A percentile compares a stretch with the other conserved stretches of the same genome.
Evolutionary conservation across 345 rosid genomes (phyloP).

Genomic region (Toxicodendron radicans): DNA sequence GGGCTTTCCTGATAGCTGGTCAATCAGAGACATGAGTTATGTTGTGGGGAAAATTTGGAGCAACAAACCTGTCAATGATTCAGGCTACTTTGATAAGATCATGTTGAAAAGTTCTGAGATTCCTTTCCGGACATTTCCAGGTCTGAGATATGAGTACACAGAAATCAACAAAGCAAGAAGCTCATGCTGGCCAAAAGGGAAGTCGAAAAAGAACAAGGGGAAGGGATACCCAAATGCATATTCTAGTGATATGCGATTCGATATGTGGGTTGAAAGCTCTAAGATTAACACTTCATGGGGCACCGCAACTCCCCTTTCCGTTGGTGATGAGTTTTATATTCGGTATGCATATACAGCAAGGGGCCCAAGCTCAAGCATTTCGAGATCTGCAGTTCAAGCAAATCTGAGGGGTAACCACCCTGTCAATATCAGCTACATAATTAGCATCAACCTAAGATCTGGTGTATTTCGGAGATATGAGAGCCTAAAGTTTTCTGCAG

Average conservation of each 20-base stretch:
- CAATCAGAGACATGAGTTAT: constrained; percentile 26
- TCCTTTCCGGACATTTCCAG: not conserved
- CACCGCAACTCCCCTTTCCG: constrained; percentile 34
- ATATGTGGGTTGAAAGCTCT: constrained; percentile 23
- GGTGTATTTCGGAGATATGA: not conserved
- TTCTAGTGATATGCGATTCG: constrained; percentile 40
- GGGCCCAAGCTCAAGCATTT: not conserved
- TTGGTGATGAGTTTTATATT: constrained; percentile 31
- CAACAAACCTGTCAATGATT: constrained; percentile 20
- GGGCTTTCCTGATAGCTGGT: constrained; percentile 38
- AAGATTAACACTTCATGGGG: constrained; percentile 32
- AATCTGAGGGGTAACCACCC: not conserved
- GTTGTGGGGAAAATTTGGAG: constrained; percentile 42
- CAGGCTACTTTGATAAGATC: constrained; percentile 33
- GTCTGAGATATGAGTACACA: constrained; percentile 40
- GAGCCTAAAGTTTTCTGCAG: constrained; percentile 36
- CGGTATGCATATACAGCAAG: not conserved
- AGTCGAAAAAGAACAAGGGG: constrained; percentile 14
- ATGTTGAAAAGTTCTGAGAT: constrained; percentile 15
- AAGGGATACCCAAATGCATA: constrained; percentile 28
- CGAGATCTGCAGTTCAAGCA: not conserved
- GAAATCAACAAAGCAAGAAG: constrained; percentile 29
- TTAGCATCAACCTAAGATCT: constrained; percentile 21
- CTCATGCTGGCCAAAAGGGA: constrained; percentile 27
- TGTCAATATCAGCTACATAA: constrained; percentile 39